Evolutionary conservation across 2,329 filamentous ascomycete genomes (phyloP).

Genomic region (Alternaria gaisen): DNA sequence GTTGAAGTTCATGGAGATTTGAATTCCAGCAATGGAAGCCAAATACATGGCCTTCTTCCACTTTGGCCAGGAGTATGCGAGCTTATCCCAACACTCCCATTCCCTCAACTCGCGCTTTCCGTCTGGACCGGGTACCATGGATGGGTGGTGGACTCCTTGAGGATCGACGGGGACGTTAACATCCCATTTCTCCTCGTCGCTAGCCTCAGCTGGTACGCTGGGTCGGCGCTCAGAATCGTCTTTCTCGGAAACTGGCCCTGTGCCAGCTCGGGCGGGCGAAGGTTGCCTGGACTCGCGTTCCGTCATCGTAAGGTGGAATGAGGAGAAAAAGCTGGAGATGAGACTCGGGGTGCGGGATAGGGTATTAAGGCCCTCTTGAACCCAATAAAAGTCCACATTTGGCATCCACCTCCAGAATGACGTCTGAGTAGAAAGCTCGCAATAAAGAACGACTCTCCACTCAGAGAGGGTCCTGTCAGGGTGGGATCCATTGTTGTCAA

Average conservation of each 20-base stretch:
- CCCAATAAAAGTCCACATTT: constrained; percentile 9
- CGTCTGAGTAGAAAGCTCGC: constrained; percentile 6
- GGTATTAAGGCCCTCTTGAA: constrained; percentile 18
- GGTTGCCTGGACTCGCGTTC: constrained; percentile 17
- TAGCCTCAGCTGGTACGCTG: constrained; percentile 12
- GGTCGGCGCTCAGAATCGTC: constrained; percentile 10
- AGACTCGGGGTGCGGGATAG: constrained; percentile 11
- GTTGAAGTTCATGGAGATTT: constrained; percentile 67
- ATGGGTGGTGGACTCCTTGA: constrained; percentile 20
- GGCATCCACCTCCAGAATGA: constrained; percentile 11
- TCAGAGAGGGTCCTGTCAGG: constrained; percentile 5
- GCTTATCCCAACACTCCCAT: constrained; percentile 56
- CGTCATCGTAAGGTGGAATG: constrained; percentile 7
- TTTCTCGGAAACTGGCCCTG: constrained; percentile 10
- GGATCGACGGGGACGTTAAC: constrained; percentile 15
- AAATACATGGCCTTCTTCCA: constrained; percentile 63
- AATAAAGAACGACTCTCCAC: constrained; percentile 8
- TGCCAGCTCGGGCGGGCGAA: constrained; percentile 15
- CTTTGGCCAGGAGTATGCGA: constrained; percentile 57
- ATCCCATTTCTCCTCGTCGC: constrained; percentile 24
- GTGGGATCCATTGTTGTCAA: constrained; percentile 5
- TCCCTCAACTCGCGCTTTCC: constrained; percentile 45
- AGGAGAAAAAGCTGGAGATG: constrained; percentile 16
- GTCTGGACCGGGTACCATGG: constrained; percentile 14
- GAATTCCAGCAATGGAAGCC: constrained; percentile 61